phyloP scores from a whole-genome alignment of 78 protist species.

The Planoprotostelium fungivorum region DNA sequence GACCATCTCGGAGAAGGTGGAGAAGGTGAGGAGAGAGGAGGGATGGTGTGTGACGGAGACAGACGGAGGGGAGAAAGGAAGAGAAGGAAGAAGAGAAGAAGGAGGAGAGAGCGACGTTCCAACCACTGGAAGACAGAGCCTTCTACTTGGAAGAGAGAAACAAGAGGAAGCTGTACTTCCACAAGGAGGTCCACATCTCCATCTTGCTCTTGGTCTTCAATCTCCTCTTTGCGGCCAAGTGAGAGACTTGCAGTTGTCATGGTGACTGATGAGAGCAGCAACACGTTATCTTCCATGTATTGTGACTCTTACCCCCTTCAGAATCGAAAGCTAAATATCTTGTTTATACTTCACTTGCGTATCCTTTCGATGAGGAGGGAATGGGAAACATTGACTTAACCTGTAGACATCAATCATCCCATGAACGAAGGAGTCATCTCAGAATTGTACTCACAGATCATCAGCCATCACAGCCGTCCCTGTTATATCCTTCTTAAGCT shows the following conservation, averaged over 20 bases:
- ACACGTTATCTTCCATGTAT: background rate
- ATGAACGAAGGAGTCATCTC: conserved; percentile 40
- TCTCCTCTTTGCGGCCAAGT: conserved; percentile 34
- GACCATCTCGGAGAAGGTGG: background rate
- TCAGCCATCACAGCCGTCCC: conserved; percentile 42
- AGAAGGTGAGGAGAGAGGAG: background rate
- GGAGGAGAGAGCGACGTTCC: background rate
- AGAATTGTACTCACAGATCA: conserved; percentile 18
- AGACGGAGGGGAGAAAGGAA: background rate
- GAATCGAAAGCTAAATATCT: conserved; percentile 47
- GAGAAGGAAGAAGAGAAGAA: background rate
- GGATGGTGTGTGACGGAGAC: background rate
- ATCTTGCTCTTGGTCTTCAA: conserved; percentile 48
- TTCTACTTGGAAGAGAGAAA: conserved; percentile 21
- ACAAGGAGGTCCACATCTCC: conserved; percentile 53
- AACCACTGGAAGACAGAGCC: background rate
- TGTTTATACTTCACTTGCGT: conserved; percentile 53
- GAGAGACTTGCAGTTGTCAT: background rate
- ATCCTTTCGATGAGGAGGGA: background rate
- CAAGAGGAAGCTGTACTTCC: conserved; percentile 50
- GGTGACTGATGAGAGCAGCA: background rate
- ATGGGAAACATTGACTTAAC: background rate
- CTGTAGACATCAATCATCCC: conserved; percentile 39
- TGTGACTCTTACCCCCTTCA: background rate
- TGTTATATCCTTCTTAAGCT: conserved; percentile 44